phyloP scores from a whole-genome alignment of 768 basidiomycete species.

The Suillus subluteus region DNA sequence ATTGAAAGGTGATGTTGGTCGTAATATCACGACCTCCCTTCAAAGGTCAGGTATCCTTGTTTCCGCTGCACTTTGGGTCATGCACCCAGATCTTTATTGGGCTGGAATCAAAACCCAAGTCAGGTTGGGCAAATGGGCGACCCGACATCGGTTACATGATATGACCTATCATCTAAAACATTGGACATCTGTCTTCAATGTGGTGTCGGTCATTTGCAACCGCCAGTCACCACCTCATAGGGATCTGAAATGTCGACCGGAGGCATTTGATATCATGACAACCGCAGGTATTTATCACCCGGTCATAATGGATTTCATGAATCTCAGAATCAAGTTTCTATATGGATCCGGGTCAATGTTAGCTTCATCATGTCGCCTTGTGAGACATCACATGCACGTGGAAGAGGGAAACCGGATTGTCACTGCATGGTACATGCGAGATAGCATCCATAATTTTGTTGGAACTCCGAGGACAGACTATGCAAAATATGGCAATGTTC shows the following conservation, averaged over 20 bases:
- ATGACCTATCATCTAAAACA: neutral
- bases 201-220: neutral
- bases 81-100: neutral
- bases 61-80: neutral
- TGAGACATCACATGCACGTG: too few species aligned
- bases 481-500: neutral
- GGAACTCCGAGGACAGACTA: too few species aligned
- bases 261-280: neutral
- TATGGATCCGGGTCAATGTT: too few species aligned
- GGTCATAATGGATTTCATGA: too few species aligned
- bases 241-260: neutral
- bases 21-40: neutral
- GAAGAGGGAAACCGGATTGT: too few species aligned
- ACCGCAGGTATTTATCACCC: neutral
- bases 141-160: neutral
- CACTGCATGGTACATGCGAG: too few species aligned
- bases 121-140: neutral
- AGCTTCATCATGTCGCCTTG: too few species aligned
- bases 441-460: too few species aligned
- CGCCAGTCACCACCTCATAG: neutral
- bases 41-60: neutral
- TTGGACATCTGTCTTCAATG: neutral
- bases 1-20: neutral
- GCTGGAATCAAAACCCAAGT: neutral
- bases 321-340: too few species aligned